phyloP scores from a whole-genome alignment of 805 yeast genomes.

The Starmerella powellii region DNA sequence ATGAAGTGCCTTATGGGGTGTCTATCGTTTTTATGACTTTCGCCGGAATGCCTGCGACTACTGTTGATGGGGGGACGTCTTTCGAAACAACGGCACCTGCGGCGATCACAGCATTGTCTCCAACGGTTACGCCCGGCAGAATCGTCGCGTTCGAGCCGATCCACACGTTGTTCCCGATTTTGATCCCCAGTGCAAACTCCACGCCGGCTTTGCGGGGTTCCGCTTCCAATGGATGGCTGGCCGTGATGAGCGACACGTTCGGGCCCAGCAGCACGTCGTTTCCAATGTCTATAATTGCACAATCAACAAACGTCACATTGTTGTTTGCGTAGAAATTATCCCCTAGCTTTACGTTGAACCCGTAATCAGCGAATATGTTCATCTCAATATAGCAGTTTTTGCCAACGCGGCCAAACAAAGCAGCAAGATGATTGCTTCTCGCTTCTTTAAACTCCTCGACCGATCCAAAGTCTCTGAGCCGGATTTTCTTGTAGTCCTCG shows the following conservation, averaged over 20 bases:
- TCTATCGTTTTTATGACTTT: conserved; percentile 30
- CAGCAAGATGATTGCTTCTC: conserved; percentile 30
- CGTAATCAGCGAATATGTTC: conserved; percentile 55
- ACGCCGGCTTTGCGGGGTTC: conserved; percentile 35
- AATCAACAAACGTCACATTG: conserved; percentile 42
- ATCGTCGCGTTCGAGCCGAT: conserved; percentile 45
- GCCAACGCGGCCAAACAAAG: conserved; percentile 41
- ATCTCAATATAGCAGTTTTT: conserved; percentile 38
- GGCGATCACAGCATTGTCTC: conserved; percentile 49
- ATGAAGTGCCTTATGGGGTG: too few relatives aligned
- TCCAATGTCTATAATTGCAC: conserved; percentile 50
- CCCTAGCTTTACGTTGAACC: conserved; percentile 48
- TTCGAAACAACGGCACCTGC: conserved; percentile 57
- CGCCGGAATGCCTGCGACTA: conserved; percentile 58
- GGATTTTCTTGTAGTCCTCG: conserved; percentile 25
- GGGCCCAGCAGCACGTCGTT: conserved; percentile 53
- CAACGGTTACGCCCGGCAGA: conserved; percentile 56
- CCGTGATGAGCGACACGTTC: conserved; percentile 45
- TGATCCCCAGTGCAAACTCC: conserved; percentile 47
- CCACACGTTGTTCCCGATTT: conserved; percentile 58
- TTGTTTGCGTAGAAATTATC: conserved; percentile 49
- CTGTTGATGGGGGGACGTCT: conserved; percentile 42
- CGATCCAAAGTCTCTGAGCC: conserved; percentile 22
- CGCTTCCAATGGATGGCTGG: conserved; percentile 48
- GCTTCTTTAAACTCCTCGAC: conserved; percentile 29